A percentile compares a stretch with the other conserved stretches of the same genome.
Conservation (phyloP, 371 early-diverging fungal species). For the Mortierella sp. region DNA sequence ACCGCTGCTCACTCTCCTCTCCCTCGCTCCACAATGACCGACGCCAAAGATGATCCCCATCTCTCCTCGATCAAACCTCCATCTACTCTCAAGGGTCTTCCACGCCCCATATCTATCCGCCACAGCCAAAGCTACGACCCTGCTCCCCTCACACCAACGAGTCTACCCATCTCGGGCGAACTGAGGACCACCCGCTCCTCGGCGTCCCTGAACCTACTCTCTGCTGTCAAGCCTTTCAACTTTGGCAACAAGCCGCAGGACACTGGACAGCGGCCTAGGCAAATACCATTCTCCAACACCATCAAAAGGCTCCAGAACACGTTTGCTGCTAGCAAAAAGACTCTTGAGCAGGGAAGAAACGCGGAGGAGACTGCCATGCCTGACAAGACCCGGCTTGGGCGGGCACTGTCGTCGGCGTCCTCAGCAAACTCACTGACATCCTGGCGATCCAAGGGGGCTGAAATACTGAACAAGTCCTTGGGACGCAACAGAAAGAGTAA, state of each 20-base stretch:
- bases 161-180: background rate
- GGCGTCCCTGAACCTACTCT: slow-evolving; percentile 23
- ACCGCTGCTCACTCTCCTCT: too few relatives aligned
- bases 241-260: slow-evolving; percentile 9
- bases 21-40: slow-evolving; percentile 27
- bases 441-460: slow-evolving; percentile 47
- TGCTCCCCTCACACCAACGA: slow-evolving; percentile 14
- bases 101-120: slow-evolving; percentile 42
- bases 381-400: background rate
- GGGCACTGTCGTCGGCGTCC: slow-evolving; percentile 25
- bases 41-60: slow-evolving; percentile 21
- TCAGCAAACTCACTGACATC: slow-evolving; percentile 43
- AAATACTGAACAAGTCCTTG: slow-evolving; percentile 41
- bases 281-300: slow-evolving; percentile 35
- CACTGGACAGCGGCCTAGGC: slow-evolving; percentile 4
- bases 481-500: slow-evolving; percentile 48
- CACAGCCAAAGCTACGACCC: slow-evolving; percentile 47
- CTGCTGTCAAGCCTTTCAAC: slow-evolving; percentile 1
- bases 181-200: slow-evolving; percentile 22
- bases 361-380: background rate
- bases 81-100: slow-evolving; percentile 26
- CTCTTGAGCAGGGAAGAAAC: slow-evolving; percentile 9
- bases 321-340: slow-evolving; percentile 14
- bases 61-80: slow-evolving; percentile 7
- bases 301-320: slow-evolving; percentile 40